Base-by-base conservation (phyloP, 2,329 filamentous ascomycete genomes). In the Knoxdaviesia proteae region DNA sequence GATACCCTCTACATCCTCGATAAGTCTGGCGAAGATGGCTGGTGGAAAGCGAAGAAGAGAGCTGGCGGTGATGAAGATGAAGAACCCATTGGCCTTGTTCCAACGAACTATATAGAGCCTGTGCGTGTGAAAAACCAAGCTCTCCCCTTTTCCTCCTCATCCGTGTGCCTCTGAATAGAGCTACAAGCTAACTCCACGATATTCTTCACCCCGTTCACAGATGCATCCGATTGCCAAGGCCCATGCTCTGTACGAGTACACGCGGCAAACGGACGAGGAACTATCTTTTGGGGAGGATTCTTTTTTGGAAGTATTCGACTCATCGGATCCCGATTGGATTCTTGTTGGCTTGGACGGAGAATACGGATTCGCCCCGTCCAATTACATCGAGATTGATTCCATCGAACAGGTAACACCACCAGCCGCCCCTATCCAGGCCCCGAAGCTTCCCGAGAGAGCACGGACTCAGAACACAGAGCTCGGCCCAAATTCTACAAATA, bases 41-140 rank as follows among this genome's bases (percentile, higher is more conserved):
- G 90, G 90, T 96, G 90, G 90, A 90, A 79, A 59, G 84, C 82
- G 40, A 94, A 93, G 68, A 94, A 92, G 68, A 84, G 79, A 63
- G 84, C 86, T 49, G 73, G 72, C 33, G 70, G 66, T 31, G 82
- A 87, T 35, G 86, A 93, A 38, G 86, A 93, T 37, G 87, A 94
- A 38, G 87, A 94, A 61, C 87, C 87, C 3, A 76, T 84, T 51
- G 87, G 87, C 46, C 62, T 94, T 55, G 78, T 98, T 46, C 90
- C 90, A 9, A 87, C 82, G 56, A 98, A 94, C 59, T 98, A 98
- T 58, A 71, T 98, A 44, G 80, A 94, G 65, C 77, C 92, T 77
- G 86, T 93, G 53, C 35, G 47, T 44, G 36, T 49, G 20, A 20
- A 20, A 20, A 2, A 20, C 20, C 20, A 20, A 20, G 20, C 10